Conservation (phyloP, 257 asterid genomes). For the Capsicum chinense region DNA sequence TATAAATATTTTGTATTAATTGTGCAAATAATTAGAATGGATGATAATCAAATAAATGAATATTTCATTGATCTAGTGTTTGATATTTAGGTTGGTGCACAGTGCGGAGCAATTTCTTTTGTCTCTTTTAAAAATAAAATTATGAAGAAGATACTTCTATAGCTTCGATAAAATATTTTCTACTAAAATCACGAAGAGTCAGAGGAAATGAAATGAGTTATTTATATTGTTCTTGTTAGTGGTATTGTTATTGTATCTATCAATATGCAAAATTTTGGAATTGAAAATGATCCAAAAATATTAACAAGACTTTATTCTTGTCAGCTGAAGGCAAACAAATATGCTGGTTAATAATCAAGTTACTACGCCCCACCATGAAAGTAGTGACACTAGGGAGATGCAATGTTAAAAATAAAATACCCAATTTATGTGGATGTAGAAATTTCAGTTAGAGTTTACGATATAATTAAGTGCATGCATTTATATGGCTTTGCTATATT, state of each 20-base stretch:
- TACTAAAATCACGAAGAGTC: not conserved
- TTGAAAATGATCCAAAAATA: not conserved
- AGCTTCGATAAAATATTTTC: not conserved
- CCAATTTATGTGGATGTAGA: not conserved
- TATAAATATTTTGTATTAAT: too few relatives aligned
- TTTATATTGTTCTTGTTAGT: not conserved
- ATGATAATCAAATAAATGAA: too few relatives aligned
- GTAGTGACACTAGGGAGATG: not conserved
- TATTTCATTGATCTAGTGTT: too few relatives aligned
- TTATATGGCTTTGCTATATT: not conserved
- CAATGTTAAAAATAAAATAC: not conserved
- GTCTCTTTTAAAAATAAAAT: too few relatives aligned
- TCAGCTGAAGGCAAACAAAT: not conserved
- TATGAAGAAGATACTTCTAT: too few relatives aligned
- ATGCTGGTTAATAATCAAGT: not conserved
- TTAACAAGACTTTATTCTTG: not conserved
- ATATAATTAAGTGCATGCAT: not conserved
- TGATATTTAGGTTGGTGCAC: too few relatives aligned
- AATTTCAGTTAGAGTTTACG: not conserved
- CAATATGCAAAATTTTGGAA: too few relatives aligned
- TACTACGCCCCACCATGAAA: not conserved
- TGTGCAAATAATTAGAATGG: too few relatives aligned
- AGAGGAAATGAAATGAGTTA: not conserved
- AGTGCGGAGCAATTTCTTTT: too few relatives aligned
- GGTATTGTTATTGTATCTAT: not conserved